Evolutionary conservation across 1,284 basidiomycete genomes (phyloP).

Genomic region (Pyrrhoderma lamaoense): DNA sequence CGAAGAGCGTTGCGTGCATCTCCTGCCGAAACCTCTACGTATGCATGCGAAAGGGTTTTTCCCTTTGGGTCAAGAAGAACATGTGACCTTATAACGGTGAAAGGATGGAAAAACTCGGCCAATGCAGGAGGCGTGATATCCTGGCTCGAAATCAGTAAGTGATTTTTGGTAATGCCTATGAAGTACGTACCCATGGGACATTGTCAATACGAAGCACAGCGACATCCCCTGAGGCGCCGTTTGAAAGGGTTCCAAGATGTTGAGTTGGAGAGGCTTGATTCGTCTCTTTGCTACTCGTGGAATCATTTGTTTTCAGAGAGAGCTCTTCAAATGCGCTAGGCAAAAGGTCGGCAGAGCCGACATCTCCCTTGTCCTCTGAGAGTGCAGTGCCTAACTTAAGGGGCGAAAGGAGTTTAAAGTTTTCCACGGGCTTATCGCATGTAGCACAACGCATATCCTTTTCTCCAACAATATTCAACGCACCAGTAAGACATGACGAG

Average conservation of each 20-base stretch:
- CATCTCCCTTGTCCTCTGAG: conserved; percentile 7
- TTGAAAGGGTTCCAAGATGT: conserved; percentile 13
- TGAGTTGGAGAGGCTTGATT: neutral
- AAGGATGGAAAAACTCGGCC: conserved; percentile 50
- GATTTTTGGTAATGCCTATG: conserved; percentile 8
- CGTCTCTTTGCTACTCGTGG: neutral
- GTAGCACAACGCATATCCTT: conserved; percentile 78
- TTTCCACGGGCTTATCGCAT: conserved; percentile 57
- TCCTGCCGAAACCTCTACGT: conserved; percentile 58
- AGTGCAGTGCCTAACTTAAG: conserved; percentile 3
- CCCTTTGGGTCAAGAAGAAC: conserved; percentile 71
- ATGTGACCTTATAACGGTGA: conserved; percentile 60
- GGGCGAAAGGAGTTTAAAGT: conserved; percentile 46
- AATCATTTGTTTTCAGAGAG: conserved; percentile 1
- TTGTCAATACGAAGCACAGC: conserved; percentile 75
- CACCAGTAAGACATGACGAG: conserved; percentile 70
- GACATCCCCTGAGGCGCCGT: conserved; percentile 29
- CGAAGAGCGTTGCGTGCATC: conserved; percentile 59
- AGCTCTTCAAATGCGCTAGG: conserved; percentile 24
- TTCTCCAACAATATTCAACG: conserved; percentile 77
- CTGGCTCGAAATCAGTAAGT: conserved; percentile 29
- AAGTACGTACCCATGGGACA: conserved; percentile 66
- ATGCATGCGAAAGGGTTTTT: conserved; percentile 76
- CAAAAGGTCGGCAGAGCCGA: conserved; percentile 14
- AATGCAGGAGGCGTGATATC: conserved; percentile 75